Evolutionary conservation across 73 alveolate species (phyloP).

Genomic region (Paramecium biaurelia): DNA sequence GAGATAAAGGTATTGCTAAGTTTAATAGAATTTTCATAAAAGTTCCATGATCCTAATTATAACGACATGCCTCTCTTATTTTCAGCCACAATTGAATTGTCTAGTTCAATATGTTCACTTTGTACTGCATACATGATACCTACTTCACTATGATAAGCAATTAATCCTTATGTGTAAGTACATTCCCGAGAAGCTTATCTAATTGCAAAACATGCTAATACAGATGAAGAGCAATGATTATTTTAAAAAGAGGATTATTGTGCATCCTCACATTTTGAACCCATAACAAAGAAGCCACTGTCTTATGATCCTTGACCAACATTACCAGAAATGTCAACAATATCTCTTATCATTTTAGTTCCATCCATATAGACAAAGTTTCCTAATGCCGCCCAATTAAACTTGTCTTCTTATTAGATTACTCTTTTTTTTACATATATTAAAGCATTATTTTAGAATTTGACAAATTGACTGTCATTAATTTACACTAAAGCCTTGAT

Average conservation of each 20-base stretch:
- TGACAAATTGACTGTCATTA: not conserved
- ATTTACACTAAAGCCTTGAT: not conserved
- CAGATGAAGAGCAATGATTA: not conserved
- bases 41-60: not conserved
- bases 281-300: not conserved
- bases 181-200: not conserved
- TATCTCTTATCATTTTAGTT: not conserved
- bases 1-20: not conserved
- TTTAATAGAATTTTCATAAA: not conserved
- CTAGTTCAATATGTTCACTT: not conserved
- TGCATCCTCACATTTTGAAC: not conserved
- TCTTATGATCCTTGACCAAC: conserved; percentile 5
- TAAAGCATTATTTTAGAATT: not conserved
- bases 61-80: not conserved
- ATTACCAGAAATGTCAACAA: not conserved
- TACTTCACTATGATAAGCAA: not conserved
- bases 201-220: not conserved
- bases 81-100: not conserved
- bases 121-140: not conserved
- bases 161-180: not conserved
- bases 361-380: not conserved
- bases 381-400: conserved; percentile 41
- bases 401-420: too few species aligned
- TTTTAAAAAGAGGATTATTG: not conserved
- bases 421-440: conserved; percentile 26